Base-by-base conservation (phyloP, 192 early-diverging fungal species). In the Umbelopsis ramanniana region DNA sequence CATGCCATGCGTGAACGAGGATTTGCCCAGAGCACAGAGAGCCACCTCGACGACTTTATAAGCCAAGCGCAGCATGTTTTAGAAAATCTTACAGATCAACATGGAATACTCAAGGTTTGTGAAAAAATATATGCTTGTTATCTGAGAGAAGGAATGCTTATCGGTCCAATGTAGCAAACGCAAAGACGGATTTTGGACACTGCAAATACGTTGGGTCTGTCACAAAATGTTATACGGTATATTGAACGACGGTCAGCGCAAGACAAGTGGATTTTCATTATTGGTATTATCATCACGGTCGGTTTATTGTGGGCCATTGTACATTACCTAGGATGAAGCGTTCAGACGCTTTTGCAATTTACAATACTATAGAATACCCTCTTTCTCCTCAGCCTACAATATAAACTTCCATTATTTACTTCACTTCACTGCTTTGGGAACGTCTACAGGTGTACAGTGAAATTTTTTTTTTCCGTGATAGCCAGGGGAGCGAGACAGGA, bases 201-300 rank as follows among this genome's bases (percentile, higher is more conserved):
- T 66, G 85, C 83, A 21, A 85, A 84, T 76, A 81, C 84, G n/a
- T 77, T 88, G 2, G 87, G 87, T 17, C 74, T 88, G 48, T 88
- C 87, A 22, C 83, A 83, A 63, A 86, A 83, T 79, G 83, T 85
- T 11, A 88, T 88, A 40, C 78, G 84, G 40, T 82, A 81, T 69
- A 86, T 88, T 72, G 87, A 88, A 63, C 79, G 87, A 46, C 74
- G 85, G 52, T 82, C 82, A 52, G 38, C 70, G 40, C 84, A 88
- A 66, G 87, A 88, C 73, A 88, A 84, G 33, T 88, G 87, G 87
- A 86, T 88, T 43, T 88, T 88, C 70, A 80, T 84, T 70, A 80
- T 70, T 10, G 87, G 87, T n/a, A 68, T 78, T 4, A 71, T 80
- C 23, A 46, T 85, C 70, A 88, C 87, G 17, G 43, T 88, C 37